These are phyloP conservation scores for Rasamsonia emersonii DNA, from an alignment of 2,329 filamentous ascomycete genomes.

Conservation along the genomic window DNA sequence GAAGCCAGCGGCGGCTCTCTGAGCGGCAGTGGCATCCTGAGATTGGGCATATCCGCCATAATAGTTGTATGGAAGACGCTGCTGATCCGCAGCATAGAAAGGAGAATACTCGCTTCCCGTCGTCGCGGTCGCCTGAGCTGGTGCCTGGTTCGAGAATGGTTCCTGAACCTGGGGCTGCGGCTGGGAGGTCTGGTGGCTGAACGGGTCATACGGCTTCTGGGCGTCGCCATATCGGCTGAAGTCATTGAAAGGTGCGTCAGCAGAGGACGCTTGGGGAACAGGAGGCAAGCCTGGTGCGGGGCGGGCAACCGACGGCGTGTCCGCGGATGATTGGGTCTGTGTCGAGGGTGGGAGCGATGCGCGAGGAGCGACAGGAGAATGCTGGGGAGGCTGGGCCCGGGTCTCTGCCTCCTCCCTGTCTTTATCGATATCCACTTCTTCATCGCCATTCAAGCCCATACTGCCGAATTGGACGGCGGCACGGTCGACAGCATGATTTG, in stretches of 20 bases:
- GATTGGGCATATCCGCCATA: slow-evolving; percentile 58
- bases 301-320: slow-evolving; percentile 43
- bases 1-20: slow-evolving; percentile 73
- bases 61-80: slow-evolving; percentile 67
- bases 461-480: slow-evolving; percentile 93
- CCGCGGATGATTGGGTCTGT: slow-evolving; percentile 27
- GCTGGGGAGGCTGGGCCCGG: slow-evolving; percentile 81
- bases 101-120: slow-evolving; percentile 67
- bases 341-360: slow-evolving; percentile 69
- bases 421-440: slow-evolving; percentile 67
- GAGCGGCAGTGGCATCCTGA: slow-evolving; percentile 63
- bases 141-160: slow-evolving; percentile 45
- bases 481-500: slow-evolving; percentile 88
- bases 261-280: slow-evolving; percentile 45
- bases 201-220: slow-evolving; percentile 83
- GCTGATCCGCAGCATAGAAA: slow-evolving; percentile 73
- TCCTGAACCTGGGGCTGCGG: slow-evolving; percentile 57
- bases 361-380: slow-evolving; percentile 80
- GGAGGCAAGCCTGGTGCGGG: slow-evolving; percentile 55
- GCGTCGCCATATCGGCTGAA: slow-evolving; percentile 47
- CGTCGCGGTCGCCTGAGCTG: slow-evolving; percentile 49
- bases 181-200: slow-evolving; percentile 61
- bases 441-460: slow-evolving; percentile 72
- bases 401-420: slow-evolving; percentile 95
- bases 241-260: slow-evolving; percentile 41